phyloP scores from a whole-genome alignment of 805 yeast genomes.

The Lipomyces lipofer region DNA sequence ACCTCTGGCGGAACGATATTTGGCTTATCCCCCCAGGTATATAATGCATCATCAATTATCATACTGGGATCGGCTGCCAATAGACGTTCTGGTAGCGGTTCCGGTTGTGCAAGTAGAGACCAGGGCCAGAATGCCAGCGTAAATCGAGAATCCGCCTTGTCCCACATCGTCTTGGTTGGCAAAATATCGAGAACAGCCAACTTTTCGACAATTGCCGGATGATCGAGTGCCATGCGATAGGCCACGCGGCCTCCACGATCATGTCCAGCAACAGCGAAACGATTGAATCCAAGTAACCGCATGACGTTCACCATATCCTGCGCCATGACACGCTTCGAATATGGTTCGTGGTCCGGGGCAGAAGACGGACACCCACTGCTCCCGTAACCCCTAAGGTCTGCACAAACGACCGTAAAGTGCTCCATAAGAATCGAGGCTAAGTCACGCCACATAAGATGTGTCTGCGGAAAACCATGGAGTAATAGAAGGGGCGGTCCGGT shows the following conservation, averaged over 20 bases:
- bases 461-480: slow-evolving; percentile 26
- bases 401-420: slow-evolving; percentile 15
- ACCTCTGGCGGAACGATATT: not conserved
- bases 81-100: slow-evolving; percentile 24
- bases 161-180: slow-evolving; percentile 27
- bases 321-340: slow-evolving; percentile 23
- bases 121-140: slow-evolving; percentile 24
- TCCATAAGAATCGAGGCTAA: slow-evolving; percentile 11
- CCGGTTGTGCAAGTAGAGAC: slow-evolving; percentile 28
- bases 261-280: slow-evolving; percentile 25
- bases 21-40: slow-evolving; percentile 2
- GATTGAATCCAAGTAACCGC: slow-evolving; percentile 6
- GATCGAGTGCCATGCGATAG: slow-evolving; percentile 20
- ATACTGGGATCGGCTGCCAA: slow-evolving; percentile 17
- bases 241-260: slow-evolving; percentile 29
- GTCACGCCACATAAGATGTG: slow-evolving; percentile 19
- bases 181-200: slow-evolving; percentile 20
- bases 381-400: slow-evolving; percentile 28
- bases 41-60: not conserved
- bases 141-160: slow-evolving; percentile 16
- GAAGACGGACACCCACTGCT: slow-evolving; percentile 15
- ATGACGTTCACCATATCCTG: slow-evolving; percentile 19
- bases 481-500: slow-evolving; percentile 9
- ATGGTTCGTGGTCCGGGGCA: slow-evolving; percentile 8
- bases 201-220: slow-evolving; percentile 14